These are phyloP conservation scores for Castanospermum australe DNA, from an alignment of 306 rosid genomes.

Conservation along the genomic window DNA sequence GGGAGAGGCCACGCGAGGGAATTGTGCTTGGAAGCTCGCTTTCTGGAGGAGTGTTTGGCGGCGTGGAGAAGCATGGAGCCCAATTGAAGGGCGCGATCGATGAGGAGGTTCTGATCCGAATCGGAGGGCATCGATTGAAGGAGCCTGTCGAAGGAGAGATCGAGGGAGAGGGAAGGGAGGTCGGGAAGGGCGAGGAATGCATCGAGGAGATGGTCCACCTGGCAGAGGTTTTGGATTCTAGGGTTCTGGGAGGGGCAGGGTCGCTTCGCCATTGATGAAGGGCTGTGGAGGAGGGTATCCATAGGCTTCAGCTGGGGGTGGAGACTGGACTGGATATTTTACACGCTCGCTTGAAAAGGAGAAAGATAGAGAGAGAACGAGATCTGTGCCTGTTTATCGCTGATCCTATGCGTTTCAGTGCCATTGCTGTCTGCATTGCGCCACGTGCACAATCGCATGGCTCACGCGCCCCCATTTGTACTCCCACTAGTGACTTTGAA, in stretches of 20 bases:
- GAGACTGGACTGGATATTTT: too few relatives aligned
- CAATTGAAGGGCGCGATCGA: conserved; percentile 79
- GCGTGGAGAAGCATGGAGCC: conserved; percentile 80
- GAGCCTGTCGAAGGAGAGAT: conserved; percentile 74
- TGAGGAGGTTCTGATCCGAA: conserved; percentile 64
- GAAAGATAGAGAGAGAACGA: too few relatives aligned
- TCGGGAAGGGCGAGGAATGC: conserved; percentile 64
- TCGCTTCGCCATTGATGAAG: conserved; percentile 82
- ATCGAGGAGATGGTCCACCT: conserved; percentile 47
- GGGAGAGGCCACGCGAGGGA: conserved; percentile 82
- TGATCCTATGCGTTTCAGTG: background rate
- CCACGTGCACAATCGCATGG: conserved; percentile 19
- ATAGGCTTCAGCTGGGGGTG: conserved; percentile 42
- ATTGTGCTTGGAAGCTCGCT: conserved; percentile 84
- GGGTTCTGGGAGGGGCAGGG: conserved; percentile 91
- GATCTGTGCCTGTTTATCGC: too few relatives aligned
- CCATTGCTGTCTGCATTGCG: conserved; percentile 29
- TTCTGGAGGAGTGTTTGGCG: conserved; percentile 70
- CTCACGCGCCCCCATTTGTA: background rate
- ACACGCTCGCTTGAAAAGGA: too few relatives aligned
- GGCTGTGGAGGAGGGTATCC: conserved; percentile 57
- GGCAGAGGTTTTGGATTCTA: conserved; percentile 39
- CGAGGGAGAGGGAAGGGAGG: conserved; percentile 59
- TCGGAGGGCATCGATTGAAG: conserved; percentile 63
- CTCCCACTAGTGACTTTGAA: background rate